Conservation (phyloP, 139 green algal genomes). For the Chlamydomonas asymmetrica region DNA sequence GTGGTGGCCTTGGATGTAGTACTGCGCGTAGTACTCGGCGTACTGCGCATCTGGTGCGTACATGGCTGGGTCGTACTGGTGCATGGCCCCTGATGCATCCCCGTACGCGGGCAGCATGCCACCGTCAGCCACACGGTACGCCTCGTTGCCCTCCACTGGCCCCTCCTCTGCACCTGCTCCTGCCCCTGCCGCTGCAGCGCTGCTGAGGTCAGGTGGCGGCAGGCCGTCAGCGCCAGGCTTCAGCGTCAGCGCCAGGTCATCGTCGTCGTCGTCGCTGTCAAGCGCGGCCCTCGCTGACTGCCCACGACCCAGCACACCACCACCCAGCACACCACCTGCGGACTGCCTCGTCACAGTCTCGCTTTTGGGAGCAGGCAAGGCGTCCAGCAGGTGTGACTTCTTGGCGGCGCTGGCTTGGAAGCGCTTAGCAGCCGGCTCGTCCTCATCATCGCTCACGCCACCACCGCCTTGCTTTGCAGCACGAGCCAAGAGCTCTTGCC, state of each 20-base stretch:
- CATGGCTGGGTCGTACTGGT: too few relatives aligned
- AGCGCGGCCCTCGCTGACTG: slow-evolving; percentile 9
- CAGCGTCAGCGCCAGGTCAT: too few relatives aligned
- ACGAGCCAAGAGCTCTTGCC: slow-evolving; percentile 39
- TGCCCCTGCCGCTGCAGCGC: neutral
- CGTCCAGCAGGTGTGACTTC: slow-evolving; percentile 47
- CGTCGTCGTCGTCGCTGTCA: slow-evolving; percentile 19
- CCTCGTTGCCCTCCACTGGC: neutral
- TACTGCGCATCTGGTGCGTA: too few relatives aligned
- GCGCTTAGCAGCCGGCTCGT: slow-evolving; percentile 31
- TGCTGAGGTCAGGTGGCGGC: too few relatives aligned
- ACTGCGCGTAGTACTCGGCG: too few relatives aligned
- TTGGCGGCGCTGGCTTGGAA: neutral
- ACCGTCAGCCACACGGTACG: too few relatives aligned
- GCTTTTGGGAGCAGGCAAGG: slow-evolving; percentile 68
- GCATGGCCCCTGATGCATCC: too few relatives aligned
- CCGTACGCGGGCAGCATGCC: too few relatives aligned
- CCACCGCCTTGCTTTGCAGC: too few relatives aligned
- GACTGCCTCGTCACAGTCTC: neutral
- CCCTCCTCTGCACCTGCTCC: neutral
- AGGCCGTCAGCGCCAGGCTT: too few relatives aligned
- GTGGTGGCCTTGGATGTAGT: neutral
- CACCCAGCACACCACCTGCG: slow-evolving; percentile 8
- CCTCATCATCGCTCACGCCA: slow-evolving; percentile 46
- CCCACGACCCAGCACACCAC: neutral